Base-by-base conservation (phyloP, 257 asterid genomes). In the Forsythia suspensa region DNA sequence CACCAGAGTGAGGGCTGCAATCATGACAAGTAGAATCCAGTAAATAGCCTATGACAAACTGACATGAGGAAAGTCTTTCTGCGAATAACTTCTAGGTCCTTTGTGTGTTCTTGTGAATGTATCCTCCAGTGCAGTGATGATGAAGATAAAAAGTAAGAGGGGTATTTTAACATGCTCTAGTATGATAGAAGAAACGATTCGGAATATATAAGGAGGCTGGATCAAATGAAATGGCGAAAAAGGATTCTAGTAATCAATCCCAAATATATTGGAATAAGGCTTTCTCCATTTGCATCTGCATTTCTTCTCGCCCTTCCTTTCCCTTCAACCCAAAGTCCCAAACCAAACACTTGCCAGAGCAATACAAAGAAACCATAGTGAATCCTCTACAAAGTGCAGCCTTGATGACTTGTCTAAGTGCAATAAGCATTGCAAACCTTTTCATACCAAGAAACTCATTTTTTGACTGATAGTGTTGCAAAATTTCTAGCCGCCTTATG, bases 1-100 rank as follows among this genome's bases (percentile, higher is more conserved):
- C 86, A 83, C 97, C 99, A 71, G 96, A 87, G 12, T 80, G 85
- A 84, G 99, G 99, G 85, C 99, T 94, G 97, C 85, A 83, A 76
- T 71, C 85, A 85, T 63, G 71, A 84, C 42, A 86, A 77, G 77
- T 12, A 52, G 55, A 86, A 84, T 51, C 66, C 48, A 78, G 68
- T 79, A 46, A 82, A 74, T 69, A 44, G 52, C 48, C 34, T 67
- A 16, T 51, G 38, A 59, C 37, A 76, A 37, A 66, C 34, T 74
- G 82, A 73, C 72, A 51, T 78, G 9, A 44, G 46, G 51, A 66
- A 67, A 59, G 39, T 73, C 75, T 55, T 29, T 48, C 73, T 71
- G 48, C 59, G 21, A 24, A 29, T 43, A 41, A 38, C 29, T 70
- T 75, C 43, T 43, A 52, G 10, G 34, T 40, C 43, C 9, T 34